Evolutionary conservation across 2,329 filamentous ascomycete genomes (phyloP), one percentile per base, ranked within the genome.

Genomic region (Cercospora beticola): DNA sequence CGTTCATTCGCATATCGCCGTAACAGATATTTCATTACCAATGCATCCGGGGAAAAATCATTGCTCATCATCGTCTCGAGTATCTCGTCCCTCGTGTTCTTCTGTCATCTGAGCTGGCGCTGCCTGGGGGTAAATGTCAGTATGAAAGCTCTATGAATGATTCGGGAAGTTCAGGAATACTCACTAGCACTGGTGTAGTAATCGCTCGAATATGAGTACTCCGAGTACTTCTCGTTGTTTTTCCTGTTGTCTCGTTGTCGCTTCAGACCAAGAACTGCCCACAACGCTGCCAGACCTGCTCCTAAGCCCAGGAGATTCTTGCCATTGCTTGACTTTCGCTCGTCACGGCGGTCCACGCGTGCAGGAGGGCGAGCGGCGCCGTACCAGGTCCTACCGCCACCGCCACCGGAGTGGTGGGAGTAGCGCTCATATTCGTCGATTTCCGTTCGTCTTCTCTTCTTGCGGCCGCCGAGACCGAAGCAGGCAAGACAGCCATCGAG

Each of bases 391-490:
- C 82, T 83, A 72, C 84, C 81, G 43, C 72, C 75, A 21, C 84
- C 83, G 56, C 69, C 71, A 30, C 84, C 81, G 57, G 84, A 85
- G 62, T 83, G 82, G 64, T 87, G 85, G 70, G 88, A 86, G 72
- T 86, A 86, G 77, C 91, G 88, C 76, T 79, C 77, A 65, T 91
- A 88, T 74, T 86, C 83, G 65, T 88, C 82, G 59, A 90, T 88
- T 74, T 89, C 85, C 70, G 88, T 87, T 26, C 84, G 78, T 31
- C 81, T 81, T 64, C 79, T 80, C 72, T 79, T 80, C 71, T 81
- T 79, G 73, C 83, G 82, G 28, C 74, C 69, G 74, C 87, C 85
- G 52, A 88, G 76, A 33, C 89, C 89, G 71, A 92, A 87, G 73
- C 91, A 78, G 60, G 86, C 86, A 61, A 87, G 78, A 49, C 88